These are phyloP conservation scores for Daldinia grandis DNA, from an alignment of 495 filamentous ascomycete species.

Conservation along the genomic window DNA sequence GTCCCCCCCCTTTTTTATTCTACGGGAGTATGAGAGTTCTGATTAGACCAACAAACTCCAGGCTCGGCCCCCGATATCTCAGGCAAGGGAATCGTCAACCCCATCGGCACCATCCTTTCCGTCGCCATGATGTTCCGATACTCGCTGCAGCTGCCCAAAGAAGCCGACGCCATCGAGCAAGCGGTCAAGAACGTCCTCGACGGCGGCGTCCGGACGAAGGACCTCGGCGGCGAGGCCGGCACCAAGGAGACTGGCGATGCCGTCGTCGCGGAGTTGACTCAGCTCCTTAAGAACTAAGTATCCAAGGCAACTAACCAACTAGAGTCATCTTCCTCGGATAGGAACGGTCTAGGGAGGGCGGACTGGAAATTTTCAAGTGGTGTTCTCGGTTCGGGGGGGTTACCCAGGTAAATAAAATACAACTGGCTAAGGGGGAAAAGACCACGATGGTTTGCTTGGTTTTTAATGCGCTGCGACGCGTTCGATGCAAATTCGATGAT, in stretches of 20 bases:
- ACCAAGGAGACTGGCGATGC: conserved; percentile 88
- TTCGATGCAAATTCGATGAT: not conserved
- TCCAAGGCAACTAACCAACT: no score
- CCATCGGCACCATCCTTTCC: conserved; percentile 82
- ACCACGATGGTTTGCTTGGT: not conserved
- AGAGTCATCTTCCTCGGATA: not conserved
- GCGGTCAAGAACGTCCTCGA: conserved; percentile 84
- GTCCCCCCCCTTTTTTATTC: conserved; percentile 27
- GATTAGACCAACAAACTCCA: conserved; percentile 20
- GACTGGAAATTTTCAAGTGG: not conserved
- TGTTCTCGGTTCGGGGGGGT: conserved; percentile 3
- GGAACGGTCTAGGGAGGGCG: not conserved
- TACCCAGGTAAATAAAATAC: not conserved
- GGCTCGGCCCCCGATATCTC: conserved; percentile 80
- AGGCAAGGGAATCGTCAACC: conserved; percentile 88
- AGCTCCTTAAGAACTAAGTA: conserved; percentile 55
- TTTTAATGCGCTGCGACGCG: not conserved
- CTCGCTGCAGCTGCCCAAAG: conserved; percentile 76
- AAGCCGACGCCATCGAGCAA: conserved; percentile 78
- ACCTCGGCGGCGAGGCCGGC: conserved; percentile 76
- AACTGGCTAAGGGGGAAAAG: not conserved
- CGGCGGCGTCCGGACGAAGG: conserved; percentile 73
- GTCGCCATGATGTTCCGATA: conserved; percentile 94
- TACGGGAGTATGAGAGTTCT: not conserved
- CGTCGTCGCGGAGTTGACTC: conserved; percentile 72